phyloP scores from a whole-genome alignment of 768 basidiomycete genomes.

The Phaeotremella skinneri region DNA sequence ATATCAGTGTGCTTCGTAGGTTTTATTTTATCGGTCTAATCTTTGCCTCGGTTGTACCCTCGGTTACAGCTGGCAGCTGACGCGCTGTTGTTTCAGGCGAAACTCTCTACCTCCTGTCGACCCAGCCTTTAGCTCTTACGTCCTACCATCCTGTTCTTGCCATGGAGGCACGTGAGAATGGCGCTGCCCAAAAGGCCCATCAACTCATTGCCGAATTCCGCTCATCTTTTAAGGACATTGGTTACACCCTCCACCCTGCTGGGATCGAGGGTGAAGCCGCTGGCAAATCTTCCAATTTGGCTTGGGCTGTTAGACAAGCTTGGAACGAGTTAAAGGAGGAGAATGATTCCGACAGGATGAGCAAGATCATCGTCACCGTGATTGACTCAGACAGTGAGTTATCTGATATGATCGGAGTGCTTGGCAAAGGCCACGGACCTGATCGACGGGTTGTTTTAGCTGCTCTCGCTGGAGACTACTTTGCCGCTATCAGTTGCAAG shows the following conservation, averaged over 20 bases:
- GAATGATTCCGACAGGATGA: conserved; percentile 24
- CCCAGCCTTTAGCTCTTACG: conserved; percentile 33
- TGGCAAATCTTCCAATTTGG: conserved; percentile 42
- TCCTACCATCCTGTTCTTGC: conserved; percentile 44
- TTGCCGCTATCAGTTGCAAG: conserved; percentile 34
- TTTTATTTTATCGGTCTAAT: background rate
- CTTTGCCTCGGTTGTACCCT: background rate
- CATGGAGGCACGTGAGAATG: conserved; percentile 41
- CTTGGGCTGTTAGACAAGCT: conserved; percentile 37
- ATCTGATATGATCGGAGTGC: background rate
- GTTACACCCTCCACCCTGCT: conserved; percentile 40
- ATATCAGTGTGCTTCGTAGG: conserved; percentile 25
- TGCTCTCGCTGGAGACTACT: conserved; percentile 43
- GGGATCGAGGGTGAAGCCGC: conserved; percentile 36
- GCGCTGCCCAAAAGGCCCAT: conserved; percentile 32
- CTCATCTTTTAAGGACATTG: conserved; percentile 38
- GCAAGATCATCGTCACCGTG: conserved; percentile 34
- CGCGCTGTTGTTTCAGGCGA: conserved; percentile 24
- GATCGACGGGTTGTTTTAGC: conserved; percentile 9
- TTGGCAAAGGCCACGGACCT: background rate
- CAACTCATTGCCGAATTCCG: conserved; percentile 37
- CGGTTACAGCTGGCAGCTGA: conserved; percentile 1
- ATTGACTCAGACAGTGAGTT: conserved; percentile 40
- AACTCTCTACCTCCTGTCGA: conserved; percentile 41
- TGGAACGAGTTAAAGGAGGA: conserved; percentile 25